Evolutionary conservation across 306 rosid genomes (phyloP).

Genomic region (Cucurbita argyrosperma): DNA sequence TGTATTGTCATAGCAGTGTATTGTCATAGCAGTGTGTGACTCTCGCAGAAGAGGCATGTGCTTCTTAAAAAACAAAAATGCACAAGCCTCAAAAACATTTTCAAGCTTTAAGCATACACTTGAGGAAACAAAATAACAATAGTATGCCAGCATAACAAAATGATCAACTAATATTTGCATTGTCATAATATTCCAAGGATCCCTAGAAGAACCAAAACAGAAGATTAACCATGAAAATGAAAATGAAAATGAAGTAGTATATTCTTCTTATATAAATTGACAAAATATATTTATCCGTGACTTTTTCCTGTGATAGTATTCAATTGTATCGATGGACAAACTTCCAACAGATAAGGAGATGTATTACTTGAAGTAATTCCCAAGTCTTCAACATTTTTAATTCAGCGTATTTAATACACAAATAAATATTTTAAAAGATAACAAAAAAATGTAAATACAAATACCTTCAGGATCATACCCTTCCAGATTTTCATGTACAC

Average conservation of each 20-base stretch:
- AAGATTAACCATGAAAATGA: neutral
- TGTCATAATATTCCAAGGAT: neutral
- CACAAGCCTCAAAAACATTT: neutral
- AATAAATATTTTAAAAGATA: neutral
- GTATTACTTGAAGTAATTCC: neutral
- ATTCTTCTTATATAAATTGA: neutral
- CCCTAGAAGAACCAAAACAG: neutral
- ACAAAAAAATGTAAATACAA: neutral
- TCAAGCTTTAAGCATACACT: neutral
- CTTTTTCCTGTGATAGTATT: neutral
- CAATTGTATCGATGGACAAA: neutral
- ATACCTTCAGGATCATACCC: conserved; percentile 97
- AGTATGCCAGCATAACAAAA: neutral
- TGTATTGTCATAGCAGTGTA: too few species aligned
- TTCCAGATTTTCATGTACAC: conserved; percentile 73
- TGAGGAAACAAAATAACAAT: neutral
- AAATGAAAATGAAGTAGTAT: neutral
- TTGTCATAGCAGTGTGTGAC: too few species aligned
- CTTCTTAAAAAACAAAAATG: neutral
- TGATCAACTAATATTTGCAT: neutral
- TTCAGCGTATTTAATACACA: neutral
- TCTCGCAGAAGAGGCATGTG: neutral
- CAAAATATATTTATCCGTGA: neutral
- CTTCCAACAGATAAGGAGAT: neutral
- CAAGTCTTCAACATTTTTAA: neutral